phyloP scores from a whole-genome alignment of 140 eudicot species.

The Cichorium intybus region DNA sequence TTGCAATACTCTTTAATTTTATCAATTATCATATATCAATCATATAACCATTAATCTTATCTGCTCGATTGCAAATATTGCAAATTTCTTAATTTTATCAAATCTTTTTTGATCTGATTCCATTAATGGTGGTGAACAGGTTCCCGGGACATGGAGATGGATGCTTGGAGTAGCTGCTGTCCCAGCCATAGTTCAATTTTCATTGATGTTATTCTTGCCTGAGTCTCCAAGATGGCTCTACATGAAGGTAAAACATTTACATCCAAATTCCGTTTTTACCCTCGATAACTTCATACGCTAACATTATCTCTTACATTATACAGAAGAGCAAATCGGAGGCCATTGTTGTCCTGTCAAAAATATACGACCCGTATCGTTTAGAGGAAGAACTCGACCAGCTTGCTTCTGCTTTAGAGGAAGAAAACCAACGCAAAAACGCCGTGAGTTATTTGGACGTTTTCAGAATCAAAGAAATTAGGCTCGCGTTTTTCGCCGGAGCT shows the following conservation, averaged over 20 bases:
- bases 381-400: constrained; percentile 85
- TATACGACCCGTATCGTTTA: constrained; percentile 75
- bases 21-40: background rate
- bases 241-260: constrained; percentile 58
- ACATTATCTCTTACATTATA: background rate
- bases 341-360: constrained; percentile 77
- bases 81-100: background rate
- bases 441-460: constrained; percentile 68
- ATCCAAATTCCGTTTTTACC: background rate
- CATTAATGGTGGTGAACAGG: constrained; percentile 37
- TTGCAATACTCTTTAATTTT: background rate
- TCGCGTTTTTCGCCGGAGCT: constrained; percentile 92
- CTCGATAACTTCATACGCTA: too few species aligned
- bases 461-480: constrained; percentile 66
- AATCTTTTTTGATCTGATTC: background rate
- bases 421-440: constrained; percentile 44
- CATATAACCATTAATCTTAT: too few species aligned
- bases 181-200: constrained; percentile 84
- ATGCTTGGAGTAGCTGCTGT: constrained; percentile 93
- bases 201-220: constrained; percentile 73
- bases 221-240: constrained; percentile 99
- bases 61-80: background rate
- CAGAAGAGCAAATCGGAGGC: constrained; percentile 87
- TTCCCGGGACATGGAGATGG: constrained; percentile 99
- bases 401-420: constrained; percentile 67